Evolutionary conservation across 2,329 filamentous ascomycete species (phyloP), one percentile per base, ranked within the genome.

Genomic region (Hypoxylon sp.): DNA sequence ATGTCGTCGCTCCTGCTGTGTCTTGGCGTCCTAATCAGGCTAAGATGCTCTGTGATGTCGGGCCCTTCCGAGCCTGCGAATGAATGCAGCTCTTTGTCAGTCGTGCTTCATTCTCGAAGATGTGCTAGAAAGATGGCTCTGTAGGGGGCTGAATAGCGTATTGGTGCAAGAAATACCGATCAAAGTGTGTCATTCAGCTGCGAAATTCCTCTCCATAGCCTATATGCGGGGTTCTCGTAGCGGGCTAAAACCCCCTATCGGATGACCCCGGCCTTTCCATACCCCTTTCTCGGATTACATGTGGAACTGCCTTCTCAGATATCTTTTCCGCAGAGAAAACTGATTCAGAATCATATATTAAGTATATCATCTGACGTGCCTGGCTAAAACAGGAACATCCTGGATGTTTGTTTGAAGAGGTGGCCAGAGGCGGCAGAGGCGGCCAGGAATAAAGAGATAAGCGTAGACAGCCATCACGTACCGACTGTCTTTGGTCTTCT

Each of bases 401-500:
- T 26, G 17, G 23, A 21, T 49, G 29, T 20, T n/a, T 35, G n/a
- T n/a, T n/a, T n/a, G n/a, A 18, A 4, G 29, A 35, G 17, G 40
- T 41, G 17, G 37, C n/a, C 31, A 37, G 31, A n/a, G n/a, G n/a
- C n/a, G n/a, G n/a, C n/a, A n/a, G n/a, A n/a, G n/a, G n/a, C n/a
- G n/a, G n/a, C n/a, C n/a, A n/a, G n/a, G n/a, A 43, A 38, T 31
- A 59, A 50, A 56, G 38, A 35, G 26, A 53, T 23, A 49, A 49
- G 11, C 46, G 52, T 41, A 51, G 48, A 23, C 55, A 47, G 56
- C 24, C 11, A 58, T 63, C 62, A 63, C 62, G 56, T 60, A 65
- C 56, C 59, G 23, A 23, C 26, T 33, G 38, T 37, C 48, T 46
- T n/a, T n/a, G n/a, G n/a, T n/a, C n/a, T n/a, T n/a, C n/a, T 52